Conservation (phyloP, 306 rosid genomes). For the Lotus japonicus region DNA sequence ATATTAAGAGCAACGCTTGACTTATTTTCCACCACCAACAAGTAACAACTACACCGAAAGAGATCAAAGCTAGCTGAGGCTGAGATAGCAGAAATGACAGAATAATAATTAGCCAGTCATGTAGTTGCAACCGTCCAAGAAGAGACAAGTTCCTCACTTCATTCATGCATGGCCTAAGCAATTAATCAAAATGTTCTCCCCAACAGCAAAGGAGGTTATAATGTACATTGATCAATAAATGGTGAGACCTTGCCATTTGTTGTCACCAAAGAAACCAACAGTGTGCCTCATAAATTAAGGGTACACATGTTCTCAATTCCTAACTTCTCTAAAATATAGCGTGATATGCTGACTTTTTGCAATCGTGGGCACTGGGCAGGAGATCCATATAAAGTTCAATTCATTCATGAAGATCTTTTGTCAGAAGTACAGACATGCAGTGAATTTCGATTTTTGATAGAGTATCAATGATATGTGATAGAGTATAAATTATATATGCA, state of each 20-base stretch:
- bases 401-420: too few relatives aligned
- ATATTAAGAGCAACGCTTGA: neutral
- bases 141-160: neutral
- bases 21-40: neutral
- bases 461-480: too few relatives aligned
- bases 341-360: too few relatives aligned
- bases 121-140: conserved; percentile 38
- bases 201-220: conserved; percentile 51
- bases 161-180: neutral
- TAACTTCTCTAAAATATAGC: too few relatives aligned
- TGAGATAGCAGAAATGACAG: neutral
- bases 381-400: too few relatives aligned
- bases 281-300: neutral
- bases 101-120: conserved; percentile 10
- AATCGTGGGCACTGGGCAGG: too few relatives aligned
- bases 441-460: too few relatives aligned
- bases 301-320: too few relatives aligned
- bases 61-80: neutral
- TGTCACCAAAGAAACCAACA: neutral
- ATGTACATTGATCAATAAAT: conserved; percentile 25
- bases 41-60: conserved; percentile 25
- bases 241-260: neutral
- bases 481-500: too few relatives aligned
- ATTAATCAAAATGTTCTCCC: neutral
- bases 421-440: too few relatives aligned